These are phyloP conservation scores for Mycena chlorophos DNA, from an alignment of 768 basidiomycete species.

Conservation along the genomic window DNA sequence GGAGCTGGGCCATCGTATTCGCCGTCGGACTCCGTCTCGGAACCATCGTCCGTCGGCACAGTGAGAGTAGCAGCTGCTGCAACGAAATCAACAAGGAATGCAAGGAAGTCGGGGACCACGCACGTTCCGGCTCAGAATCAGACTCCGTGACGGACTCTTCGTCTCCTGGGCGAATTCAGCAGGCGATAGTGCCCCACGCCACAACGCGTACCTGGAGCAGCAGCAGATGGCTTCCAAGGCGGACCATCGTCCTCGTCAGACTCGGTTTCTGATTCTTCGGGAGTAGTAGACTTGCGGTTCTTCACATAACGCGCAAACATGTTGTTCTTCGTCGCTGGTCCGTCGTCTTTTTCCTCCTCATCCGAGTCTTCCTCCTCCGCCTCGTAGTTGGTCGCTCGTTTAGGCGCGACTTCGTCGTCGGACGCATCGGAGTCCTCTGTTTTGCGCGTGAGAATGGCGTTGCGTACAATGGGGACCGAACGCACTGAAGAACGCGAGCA, in stretches of 20 bases:
- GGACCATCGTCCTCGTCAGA: slow-evolving; percentile 42
- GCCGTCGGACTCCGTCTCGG: slow-evolving; percentile 28
- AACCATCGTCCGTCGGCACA: slow-evolving; percentile 51
- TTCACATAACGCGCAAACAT: not conserved
- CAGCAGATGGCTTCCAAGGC: too few species aligned
- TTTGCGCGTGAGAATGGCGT: not conserved
- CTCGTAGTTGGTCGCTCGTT: too few species aligned
- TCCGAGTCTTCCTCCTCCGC: too few species aligned
- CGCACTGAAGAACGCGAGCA: not conserved
- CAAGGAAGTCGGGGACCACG: not conserved
- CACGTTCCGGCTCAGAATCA: slow-evolving; percentile 19
- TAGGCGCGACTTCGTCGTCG: too few species aligned
- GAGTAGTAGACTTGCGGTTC: not conserved
- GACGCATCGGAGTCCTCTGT: too few species aligned
- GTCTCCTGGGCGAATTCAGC: not conserved
- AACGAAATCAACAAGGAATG: slow-evolving; percentile 1
- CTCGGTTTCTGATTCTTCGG: slow-evolving; percentile 50
- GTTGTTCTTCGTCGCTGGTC: slow-evolving; percentile 9
- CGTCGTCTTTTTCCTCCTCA: not conserved
- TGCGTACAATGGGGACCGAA: not conserved
- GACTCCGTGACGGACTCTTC: slow-evolving; percentile 50
- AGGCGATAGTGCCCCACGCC: too few species aligned
- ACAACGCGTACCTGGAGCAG: too few species aligned
- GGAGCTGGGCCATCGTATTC: slow-evolving; percentile 26
- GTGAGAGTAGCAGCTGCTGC: slow-evolving; percentile 19